phyloP scores from a whole-genome alignment of 345 rosid species.

The Combretum micranthum region DNA sequence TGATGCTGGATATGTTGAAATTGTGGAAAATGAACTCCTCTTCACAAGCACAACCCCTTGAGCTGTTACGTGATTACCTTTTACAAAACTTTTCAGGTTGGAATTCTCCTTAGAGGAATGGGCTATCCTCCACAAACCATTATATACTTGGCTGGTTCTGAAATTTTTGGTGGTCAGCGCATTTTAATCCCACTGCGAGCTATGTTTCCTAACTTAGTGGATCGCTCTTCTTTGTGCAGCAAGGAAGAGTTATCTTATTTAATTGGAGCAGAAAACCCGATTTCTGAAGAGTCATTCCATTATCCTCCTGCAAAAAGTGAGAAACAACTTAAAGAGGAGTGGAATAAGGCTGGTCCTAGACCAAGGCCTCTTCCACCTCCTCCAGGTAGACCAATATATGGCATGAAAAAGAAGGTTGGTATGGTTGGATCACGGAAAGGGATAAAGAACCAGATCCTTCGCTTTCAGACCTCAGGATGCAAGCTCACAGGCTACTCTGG shows the following conservation, averaged over 20 bases:
- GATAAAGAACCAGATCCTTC: conserved; percentile 80
- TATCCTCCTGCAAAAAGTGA: conserved; percentile 53
- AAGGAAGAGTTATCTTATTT: conserved; percentile 59
- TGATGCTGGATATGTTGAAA: too few relatives aligned
- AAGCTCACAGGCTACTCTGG: conserved; percentile 90
- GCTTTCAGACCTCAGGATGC: conserved; percentile 63
- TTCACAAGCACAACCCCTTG: too few relatives aligned
- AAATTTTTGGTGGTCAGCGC: conserved; percentile 94
- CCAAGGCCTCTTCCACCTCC: conserved; percentile 99
- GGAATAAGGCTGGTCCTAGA: conserved; percentile 94
- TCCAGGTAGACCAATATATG: conserved; percentile 83
- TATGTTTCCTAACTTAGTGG: conserved; percentile 72
- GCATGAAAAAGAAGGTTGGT: conserved; percentile 99
- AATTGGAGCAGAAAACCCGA: conserved; percentile 75
- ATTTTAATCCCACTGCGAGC: conserved; percentile 86
- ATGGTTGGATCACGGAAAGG: conserved; percentile 84
- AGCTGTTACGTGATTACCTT: not conserved
- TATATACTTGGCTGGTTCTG: conserved; percentile 90
- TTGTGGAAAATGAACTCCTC: too few relatives aligned
- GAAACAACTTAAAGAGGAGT: conserved; percentile 66
- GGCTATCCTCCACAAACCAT: conserved; percentile 83
- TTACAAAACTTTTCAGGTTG: conserved; percentile 61
- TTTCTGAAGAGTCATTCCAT: conserved; percentile 38
- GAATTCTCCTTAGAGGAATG: conserved; percentile 81
- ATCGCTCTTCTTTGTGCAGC: conserved; percentile 74